phyloP scores from a whole-genome alignment of 2,329 filamentous ascomycete genomes.

The Aspergillus sergii region DNA sequence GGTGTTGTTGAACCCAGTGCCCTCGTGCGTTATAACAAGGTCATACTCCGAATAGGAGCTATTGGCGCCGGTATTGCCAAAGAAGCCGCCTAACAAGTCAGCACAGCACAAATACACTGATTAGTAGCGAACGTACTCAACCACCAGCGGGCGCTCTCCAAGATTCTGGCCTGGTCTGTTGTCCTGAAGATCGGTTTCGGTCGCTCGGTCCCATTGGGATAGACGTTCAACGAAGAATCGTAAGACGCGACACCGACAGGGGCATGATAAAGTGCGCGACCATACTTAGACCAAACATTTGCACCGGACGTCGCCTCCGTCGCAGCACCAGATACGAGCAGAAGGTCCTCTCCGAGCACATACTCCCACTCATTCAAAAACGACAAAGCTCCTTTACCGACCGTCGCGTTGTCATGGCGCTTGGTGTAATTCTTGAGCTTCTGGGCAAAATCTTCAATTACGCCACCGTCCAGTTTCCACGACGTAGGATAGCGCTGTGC shows the following conservation, averaged over 20 bases:
- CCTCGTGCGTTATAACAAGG: conserved; percentile 54
- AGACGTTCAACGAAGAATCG: conserved; percentile 43
- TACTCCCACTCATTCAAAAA: conserved; percentile 59
- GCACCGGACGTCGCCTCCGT: conserved; percentile 56
- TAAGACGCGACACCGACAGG: conserved; percentile 51
- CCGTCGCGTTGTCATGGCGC: conserved; percentile 31
- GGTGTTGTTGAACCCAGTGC: conserved; percentile 54
- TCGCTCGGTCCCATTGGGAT: conserved; percentile 50
- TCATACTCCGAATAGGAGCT: conserved; percentile 30
- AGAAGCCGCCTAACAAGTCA: conserved; percentile 28
- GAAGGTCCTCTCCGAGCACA: conserved; percentile 44
- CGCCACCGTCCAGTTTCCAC: conserved; percentile 51
- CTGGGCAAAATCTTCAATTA: conserved; percentile 51
- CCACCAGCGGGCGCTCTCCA: conserved; percentile 50
- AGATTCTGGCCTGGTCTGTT: conserved; percentile 57
- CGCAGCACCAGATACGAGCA: conserved; percentile 52
- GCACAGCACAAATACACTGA: not conserved
- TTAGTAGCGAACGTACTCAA: conserved; percentile 42
- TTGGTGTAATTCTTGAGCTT: conserved; percentile 53
- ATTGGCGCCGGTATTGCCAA: conserved; percentile 23
- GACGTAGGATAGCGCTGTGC: conserved; percentile 55
- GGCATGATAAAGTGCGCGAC: conserved; percentile 56
- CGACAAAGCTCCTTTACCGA: conserved; percentile 51
- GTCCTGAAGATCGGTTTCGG: conserved; percentile 56
- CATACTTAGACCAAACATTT: conserved; percentile 58